Percentiles rank a stretch among this genome's conserved stretches.
Conservation (phyloP, 2,329 filamentous ascomycete species). For the Aspergillus niger region DNA sequence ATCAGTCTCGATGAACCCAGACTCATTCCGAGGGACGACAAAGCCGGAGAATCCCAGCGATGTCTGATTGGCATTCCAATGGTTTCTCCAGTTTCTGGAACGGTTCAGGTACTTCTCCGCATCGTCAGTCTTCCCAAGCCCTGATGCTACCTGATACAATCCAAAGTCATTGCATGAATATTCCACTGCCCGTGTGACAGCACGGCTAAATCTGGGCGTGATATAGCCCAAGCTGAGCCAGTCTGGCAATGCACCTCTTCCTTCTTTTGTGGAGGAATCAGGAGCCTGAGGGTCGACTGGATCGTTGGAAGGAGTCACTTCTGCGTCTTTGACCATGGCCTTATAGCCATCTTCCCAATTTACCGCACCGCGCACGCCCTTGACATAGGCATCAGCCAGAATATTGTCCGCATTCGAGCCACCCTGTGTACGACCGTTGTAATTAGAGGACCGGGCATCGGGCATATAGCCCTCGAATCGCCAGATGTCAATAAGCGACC, state of each 20-base stretch:
- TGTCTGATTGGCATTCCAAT: slow-evolving; percentile 64
- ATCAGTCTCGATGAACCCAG: slow-evolving; percentile 53
- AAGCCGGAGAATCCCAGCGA: slow-evolving; percentile 67
- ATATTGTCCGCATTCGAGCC: slow-evolving; percentile 72
- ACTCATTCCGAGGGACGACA: slow-evolving; percentile 60
- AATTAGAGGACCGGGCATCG: slow-evolving; percentile 68
- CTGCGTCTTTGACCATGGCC: slow-evolving; percentile 68
- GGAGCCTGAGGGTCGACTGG: slow-evolving; percentile 55
- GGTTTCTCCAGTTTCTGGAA: slow-evolving; percentile 70
- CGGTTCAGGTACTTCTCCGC: slow-evolving; percentile 62
- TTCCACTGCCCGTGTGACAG: slow-evolving; percentile 66
- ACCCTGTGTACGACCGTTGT: slow-evolving; percentile 69
- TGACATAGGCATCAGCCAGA: slow-evolving; percentile 71
- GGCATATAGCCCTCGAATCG: slow-evolving; percentile 65
- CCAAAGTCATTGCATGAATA: slow-evolving; percentile 71
- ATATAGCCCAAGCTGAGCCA: slow-evolving; percentile 68
- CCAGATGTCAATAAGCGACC: slow-evolving; percentile 70
- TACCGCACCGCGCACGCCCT: slow-evolving; percentile 61
- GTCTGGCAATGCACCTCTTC: slow-evolving; percentile 68
- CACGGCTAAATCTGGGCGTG: slow-evolving; percentile 61
- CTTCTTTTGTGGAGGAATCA: slow-evolving; percentile 66
- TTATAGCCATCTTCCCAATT: slow-evolving; percentile 65
- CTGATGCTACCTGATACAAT: slow-evolving; percentile 64
- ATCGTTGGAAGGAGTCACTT: slow-evolving; percentile 62
- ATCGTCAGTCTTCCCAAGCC: slow-evolving; percentile 55